These are phyloP conservation scores for Tetrapisispora fleetii DNA, from an alignment of 805 yeast genomes.

Conservation along the genomic window DNA sequence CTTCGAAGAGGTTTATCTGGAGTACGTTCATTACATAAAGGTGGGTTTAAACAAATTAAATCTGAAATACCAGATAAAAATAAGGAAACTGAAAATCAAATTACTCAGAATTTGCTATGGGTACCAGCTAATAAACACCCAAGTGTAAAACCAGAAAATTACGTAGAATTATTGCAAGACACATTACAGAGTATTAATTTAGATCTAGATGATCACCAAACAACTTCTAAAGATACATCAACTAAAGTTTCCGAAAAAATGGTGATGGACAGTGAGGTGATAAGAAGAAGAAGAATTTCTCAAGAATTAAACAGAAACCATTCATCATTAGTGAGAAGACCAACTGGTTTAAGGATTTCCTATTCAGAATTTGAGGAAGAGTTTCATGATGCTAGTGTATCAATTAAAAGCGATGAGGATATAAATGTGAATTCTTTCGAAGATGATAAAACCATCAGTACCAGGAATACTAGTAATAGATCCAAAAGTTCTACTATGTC, in stretches of 20 bases:
- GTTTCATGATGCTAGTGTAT: conserved; percentile 10
- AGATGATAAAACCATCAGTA: background rate
- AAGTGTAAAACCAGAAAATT: conserved; percentile 82
- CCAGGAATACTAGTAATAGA: too few species aligned
- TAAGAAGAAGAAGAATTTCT: background rate
- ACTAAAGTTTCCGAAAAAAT: conserved; percentile 14
- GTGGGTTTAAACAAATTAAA: conserved; percentile 4
- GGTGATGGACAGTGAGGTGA: conserved; percentile 1
- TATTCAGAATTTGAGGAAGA: conserved; percentile 24
- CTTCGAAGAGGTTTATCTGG: conserved; percentile 17
- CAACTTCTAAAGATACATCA: background rate
- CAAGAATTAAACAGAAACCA: conserved; percentile 4
- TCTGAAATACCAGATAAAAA: background rate
- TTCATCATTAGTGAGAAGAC: conserved; percentile 22
- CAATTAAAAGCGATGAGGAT: conserved; percentile 9
- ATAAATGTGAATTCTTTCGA: background rate
- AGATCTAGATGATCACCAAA: conserved; percentile 2
- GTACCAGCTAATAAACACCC: conserved; percentile 94
- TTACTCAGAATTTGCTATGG: conserved; percentile 60
- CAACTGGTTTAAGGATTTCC: conserved; percentile 23
- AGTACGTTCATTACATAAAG: conserved; percentile 17
- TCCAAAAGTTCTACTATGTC: background rate
- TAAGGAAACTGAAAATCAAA: background rate
- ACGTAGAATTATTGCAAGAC: conserved; percentile 51
- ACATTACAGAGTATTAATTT: conserved; percentile 22